phyloP scores from a whole-genome alignment of 2,329 filamentous ascomycete genomes.

The Epichloe sp. region DNA sequence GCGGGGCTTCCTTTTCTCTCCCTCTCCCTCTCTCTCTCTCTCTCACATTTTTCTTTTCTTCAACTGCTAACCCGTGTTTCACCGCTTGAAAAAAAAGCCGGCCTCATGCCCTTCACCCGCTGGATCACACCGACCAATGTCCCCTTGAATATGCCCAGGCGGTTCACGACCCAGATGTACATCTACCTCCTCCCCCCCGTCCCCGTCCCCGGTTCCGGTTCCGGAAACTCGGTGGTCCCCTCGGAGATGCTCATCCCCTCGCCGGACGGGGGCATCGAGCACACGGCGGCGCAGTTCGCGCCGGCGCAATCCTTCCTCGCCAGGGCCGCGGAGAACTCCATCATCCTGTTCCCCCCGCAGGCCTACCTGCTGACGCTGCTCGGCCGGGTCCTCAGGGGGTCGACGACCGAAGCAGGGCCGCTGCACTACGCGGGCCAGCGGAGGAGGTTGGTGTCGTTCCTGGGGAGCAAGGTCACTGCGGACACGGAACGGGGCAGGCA shows the following conservation, averaged over 20 bases:
- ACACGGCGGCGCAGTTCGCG: conserved; percentile 68
- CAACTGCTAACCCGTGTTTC: background rate
- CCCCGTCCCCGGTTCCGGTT: conserved; percentile 28
- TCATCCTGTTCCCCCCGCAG: conserved; percentile 81
- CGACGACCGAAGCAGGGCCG: conserved; percentile 5
- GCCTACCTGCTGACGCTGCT: conserved; percentile 57
- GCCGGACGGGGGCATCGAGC: conserved; percentile 54
- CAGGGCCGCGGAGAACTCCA: conserved; percentile 46
- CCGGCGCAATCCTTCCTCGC: conserved; percentile 56
- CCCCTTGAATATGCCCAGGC: conserved; percentile 33
- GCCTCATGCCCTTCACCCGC: conserved; percentile 69
- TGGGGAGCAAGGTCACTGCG: conserved; percentile 30
- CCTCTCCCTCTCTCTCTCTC: background rate
- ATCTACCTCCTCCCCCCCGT: conserved; percentile 64
- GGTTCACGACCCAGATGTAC: conserved; percentile 97
- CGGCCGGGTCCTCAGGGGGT: conserved; percentile 34
- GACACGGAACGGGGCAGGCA: conserved; percentile 24
- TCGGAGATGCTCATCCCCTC: conserved; percentile 48
- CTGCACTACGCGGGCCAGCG: conserved; percentile 34
- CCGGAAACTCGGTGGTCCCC: conserved; percentile 22
- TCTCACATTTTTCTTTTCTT: background rate
- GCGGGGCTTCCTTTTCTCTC: background rate
- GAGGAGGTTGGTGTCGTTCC: conserved; percentile 38
- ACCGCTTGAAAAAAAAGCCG: conserved; percentile 26
- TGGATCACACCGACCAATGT: conserved; percentile 75